Conservation (phyloP, 192 early-diverging fungal genomes). For the Paraglomus occultum region DNA sequence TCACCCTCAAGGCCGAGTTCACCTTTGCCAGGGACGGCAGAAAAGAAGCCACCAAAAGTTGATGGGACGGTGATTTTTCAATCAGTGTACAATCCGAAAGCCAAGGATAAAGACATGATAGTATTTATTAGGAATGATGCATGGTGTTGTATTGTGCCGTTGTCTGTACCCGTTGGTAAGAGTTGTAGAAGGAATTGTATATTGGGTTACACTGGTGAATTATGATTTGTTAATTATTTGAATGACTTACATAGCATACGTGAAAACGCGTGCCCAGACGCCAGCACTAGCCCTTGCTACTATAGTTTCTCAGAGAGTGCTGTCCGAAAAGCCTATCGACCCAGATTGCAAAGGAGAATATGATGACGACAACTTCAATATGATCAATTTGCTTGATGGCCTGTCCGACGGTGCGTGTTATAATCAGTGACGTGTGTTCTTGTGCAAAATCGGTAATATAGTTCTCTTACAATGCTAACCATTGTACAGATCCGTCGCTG, state of each 20-base stretch:
- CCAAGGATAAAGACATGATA: slow-evolving; percentile 40
- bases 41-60: slow-evolving; percentile 33
- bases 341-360: slow-evolving; percentile 42
- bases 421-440: neutral
- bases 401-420: slow-evolving; percentile 45
- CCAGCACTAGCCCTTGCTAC: slow-evolving; percentile 41
- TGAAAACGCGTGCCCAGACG: slow-evolving; percentile 39
- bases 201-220: neutral
- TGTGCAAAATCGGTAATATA: neutral
- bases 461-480: neutral
- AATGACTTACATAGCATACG: slow-evolving; percentile 28
- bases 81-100: slow-evolving; percentile 44
- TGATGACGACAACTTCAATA: slow-evolving; percentile 50
- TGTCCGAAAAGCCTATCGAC: slow-evolving; percentile 28
- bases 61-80: slow-evolving; percentile 47
- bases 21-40: slow-evolving; percentile 21
- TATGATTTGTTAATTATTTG: neutral
- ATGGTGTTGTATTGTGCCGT: slow-evolving; percentile 48
- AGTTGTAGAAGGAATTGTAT: slow-evolving; percentile 12
- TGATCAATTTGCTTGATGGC: slow-evolving; percentile 52
- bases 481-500: slow-evolving; percentile 9
- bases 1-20: slow-evolving; percentile 28
- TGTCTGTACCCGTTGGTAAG: slow-evolving; percentile 56
- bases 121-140: slow-evolving; percentile 41
- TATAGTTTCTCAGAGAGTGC: slow-evolving; percentile 36